Conservation (phyloP, 2,329 filamentous ascomycete species). For the Xylaria arbuscula region DNA sequence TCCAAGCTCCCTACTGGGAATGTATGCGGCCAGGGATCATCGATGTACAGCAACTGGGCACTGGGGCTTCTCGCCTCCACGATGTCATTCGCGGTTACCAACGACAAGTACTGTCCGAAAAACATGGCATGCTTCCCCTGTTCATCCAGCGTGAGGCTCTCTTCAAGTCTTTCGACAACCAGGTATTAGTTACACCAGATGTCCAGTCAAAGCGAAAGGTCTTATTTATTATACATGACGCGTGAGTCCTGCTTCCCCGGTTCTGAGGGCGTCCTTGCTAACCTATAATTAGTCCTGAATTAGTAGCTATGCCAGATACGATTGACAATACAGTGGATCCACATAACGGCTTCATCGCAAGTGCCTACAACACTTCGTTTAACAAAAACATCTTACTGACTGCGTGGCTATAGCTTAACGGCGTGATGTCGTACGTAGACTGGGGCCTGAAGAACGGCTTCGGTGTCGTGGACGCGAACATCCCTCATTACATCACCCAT, state of each 20-base stretch:
- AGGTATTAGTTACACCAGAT: conserved; percentile 82
- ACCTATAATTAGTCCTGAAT: conserved; percentile 66
- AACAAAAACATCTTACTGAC: conserved; percentile 36
- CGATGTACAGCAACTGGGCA: conserved; percentile 62
- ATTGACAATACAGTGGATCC: conserved; percentile 79
- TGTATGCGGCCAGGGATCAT: conserved; percentile 81
- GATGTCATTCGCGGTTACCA: conserved; percentile 85
- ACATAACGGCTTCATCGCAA: conserved; percentile 89
- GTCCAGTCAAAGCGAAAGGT: conserved; percentile 75
- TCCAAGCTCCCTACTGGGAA: conserved; percentile 82
- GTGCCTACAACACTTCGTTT: conserved; percentile 47
- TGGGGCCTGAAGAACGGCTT: conserved; percentile 84
- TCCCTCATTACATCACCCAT: conserved; percentile 80
- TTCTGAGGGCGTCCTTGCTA: conserved; percentile 1
- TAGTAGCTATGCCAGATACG: conserved; percentile 74
- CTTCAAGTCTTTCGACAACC: conserved; percentile 83
- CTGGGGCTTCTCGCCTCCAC: conserved; percentile 74
- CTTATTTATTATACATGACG: conserved; percentile 90
- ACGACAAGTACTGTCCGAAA: conserved; percentile 74
- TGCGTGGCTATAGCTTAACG: conserved; percentile 73
- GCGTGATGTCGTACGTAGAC: conserved; percentile 80
- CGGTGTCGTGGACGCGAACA: conserved; percentile 89
- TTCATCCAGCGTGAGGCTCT: conserved; percentile 80
- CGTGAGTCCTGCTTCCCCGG: conserved; percentile 64
- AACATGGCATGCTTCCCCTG: conserved; percentile 81